Percentiles rank a stretch among this genome's conserved stretches.
These are phyloP conservation scores for Brassica incana DNA, from an alignment of 345 rosid genomes.

Conservation along the genomic window DNA sequence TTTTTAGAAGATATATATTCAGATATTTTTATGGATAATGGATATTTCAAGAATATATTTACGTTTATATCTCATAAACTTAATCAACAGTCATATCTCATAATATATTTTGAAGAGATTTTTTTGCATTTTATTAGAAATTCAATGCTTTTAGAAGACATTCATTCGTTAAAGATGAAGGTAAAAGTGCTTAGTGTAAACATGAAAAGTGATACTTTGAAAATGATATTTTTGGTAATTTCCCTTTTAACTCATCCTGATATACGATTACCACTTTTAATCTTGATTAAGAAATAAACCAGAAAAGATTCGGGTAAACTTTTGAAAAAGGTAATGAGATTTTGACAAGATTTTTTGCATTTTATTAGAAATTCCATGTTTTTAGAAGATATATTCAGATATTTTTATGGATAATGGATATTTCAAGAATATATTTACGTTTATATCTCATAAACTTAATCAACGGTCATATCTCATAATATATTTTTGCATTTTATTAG, in stretches of 20 bases:
- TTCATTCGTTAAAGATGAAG: too few relatives aligned
- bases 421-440: neutral
- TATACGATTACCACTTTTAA: neutral
- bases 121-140: constrained; percentile 7
- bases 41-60: neutral
- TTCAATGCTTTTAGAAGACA: neutral
- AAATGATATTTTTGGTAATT: too few relatives aligned
- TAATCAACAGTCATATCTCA: too few relatives aligned
- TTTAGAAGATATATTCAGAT: neutral
- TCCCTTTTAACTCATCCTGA: neutral
- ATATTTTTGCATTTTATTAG: too few relatives aligned
- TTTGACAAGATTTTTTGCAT: neutral
- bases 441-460: neutral
- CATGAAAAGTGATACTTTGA: too few relatives aligned
- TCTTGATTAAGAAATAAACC: neutral
- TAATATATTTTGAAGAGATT: neutral
- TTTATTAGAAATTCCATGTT: neutral
- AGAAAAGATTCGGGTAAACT: constrained; percentile 4
- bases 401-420: neutral
- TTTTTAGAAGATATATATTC: neutral
- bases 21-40: neutral
- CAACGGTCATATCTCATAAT: too few relatives aligned
- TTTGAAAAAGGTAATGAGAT: constrained; percentile 10
- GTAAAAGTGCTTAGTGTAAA: too few relatives aligned
- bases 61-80: neutral